Percentiles rank a stretch among this genome's conserved stretches.
Conservation (phyloP, 2,329 filamentous ascomycete genomes). For the Fusarium udum region DNA sequence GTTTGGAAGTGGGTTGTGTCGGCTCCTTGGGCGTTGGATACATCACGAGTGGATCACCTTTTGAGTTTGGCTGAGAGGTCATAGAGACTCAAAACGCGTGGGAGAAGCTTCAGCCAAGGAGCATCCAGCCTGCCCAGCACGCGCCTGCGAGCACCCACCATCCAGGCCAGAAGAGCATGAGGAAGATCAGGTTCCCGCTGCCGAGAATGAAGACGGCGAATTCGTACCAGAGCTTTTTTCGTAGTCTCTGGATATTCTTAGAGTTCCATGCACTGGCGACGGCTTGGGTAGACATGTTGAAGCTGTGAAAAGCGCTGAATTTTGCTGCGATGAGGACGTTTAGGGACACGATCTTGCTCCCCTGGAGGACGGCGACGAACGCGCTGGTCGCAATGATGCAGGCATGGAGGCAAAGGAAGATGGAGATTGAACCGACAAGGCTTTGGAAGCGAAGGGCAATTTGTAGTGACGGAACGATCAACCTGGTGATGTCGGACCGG, state of each 20-base stretch:
- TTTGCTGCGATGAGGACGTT: constrained; percentile 43
- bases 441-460: constrained; percentile 50
- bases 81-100: not conserved
- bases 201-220: constrained; percentile 62
- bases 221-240: constrained; percentile 61
- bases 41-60: constrained; percentile 18
- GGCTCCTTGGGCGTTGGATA: constrained; percentile 7
- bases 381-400: constrained; percentile 46
- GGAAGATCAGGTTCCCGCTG: constrained; percentile 57
- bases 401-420: constrained; percentile 47
- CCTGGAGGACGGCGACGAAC: constrained; percentile 36
- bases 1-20: not conserved
- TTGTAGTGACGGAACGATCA: constrained; percentile 48
- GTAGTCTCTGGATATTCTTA: constrained; percentile 47
- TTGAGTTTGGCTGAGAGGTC: constrained; percentile 15
- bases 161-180: constrained; percentile 67
- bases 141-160: constrained; percentile 59
- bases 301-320: constrained; percentile 44
- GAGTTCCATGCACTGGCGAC: constrained; percentile 51
- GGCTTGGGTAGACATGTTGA: constrained; percentile 44
- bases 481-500: constrained; percentile 46
- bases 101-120: constrained; percentile 46
- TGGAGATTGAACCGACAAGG: constrained; percentile 44
- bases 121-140: constrained; percentile 48
- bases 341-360: constrained; percentile 41